A percentile compares a stretch with the other conserved stretches of the same genome.
These are phyloP conservation scores for Theileria annulata DNA, from an alignment of 169 alveolate species.

Conservation along the genomic window DNA sequence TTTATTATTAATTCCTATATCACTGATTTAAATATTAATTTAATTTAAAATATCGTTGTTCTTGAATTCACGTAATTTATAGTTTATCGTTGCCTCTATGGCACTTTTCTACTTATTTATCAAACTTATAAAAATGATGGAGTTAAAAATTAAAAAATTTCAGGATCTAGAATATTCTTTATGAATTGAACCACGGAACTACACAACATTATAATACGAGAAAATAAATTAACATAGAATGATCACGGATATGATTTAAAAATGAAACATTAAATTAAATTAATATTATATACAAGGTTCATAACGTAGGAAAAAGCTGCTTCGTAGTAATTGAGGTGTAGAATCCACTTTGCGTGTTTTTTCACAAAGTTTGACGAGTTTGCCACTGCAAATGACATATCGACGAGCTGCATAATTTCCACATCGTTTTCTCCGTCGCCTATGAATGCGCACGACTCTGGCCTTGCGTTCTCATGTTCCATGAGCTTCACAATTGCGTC, in stretches of 20 bases:
- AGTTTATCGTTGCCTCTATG: neutral
- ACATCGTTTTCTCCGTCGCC: conserved; percentile 65
- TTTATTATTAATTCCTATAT: neutral
- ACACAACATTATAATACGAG: neutral
- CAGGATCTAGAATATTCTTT: neutral
- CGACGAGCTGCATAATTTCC: conserved; percentile 60
- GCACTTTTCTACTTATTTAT: neutral
- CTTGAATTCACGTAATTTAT: neutral
- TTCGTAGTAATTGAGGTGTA: conserved; percentile 23
- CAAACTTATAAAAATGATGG: neutral
- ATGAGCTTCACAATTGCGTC: conserved; percentile 45
- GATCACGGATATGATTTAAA: neutral
- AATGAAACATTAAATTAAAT: neutral
- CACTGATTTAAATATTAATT: neutral
- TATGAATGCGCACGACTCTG: conserved; percentile 41
- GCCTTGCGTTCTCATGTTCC: conserved; percentile 18
- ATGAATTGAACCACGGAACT: neutral
- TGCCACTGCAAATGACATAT: conserved; percentile 54
- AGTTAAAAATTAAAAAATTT: too few relatives aligned
- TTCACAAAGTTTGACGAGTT: conserved; percentile 40
- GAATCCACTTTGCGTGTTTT: conserved; percentile 51
- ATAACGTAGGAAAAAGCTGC: conserved; percentile 44
- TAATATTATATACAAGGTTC: conserved; percentile 44
- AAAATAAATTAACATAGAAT: too few relatives aligned
- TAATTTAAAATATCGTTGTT: neutral